Conservation (phyloP, 2,329 filamentous ascomycete species). For the Apiospora saccharicola region DNA sequence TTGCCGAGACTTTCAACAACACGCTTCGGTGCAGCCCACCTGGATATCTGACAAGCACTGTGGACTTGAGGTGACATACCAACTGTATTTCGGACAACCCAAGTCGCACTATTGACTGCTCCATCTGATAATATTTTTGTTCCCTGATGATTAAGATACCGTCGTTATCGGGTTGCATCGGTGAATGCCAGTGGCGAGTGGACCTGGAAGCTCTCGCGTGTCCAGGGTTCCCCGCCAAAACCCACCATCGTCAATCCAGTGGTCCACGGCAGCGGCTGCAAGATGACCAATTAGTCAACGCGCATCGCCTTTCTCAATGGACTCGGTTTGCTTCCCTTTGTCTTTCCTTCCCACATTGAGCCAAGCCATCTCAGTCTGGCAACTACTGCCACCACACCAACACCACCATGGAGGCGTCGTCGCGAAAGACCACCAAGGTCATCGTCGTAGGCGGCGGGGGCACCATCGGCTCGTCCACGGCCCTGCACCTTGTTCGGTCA, state of each 20-base stretch:
- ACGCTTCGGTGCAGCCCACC: background rate
- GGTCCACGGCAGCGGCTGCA: background rate
- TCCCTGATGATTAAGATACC: background rate
- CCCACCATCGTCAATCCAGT: background rate
- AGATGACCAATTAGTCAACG: constrained; percentile 1
- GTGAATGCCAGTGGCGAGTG: background rate
- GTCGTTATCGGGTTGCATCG: background rate
- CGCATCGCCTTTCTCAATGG: background rate
- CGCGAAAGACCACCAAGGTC: constrained; percentile 37
- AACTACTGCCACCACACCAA: background rate
- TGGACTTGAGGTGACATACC: background rate
- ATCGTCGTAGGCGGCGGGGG: constrained; percentile 57
- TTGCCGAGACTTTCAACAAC: background rate
- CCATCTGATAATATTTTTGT: background rate
- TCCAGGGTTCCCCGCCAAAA: constrained; percentile 13
- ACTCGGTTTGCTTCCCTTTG: background rate
- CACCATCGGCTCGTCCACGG: constrained; percentile 55
- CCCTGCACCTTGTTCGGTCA: constrained; percentile 51
- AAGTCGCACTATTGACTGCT: background rate
- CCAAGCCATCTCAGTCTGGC: background rate
- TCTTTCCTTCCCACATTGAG: background rate
- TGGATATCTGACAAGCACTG: background rate
- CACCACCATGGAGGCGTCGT: constrained; percentile 34
- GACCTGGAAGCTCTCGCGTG: background rate
- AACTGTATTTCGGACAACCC: no score